Base-by-base conservation (phyloP, 2,329 filamentous ascomycete genomes). In the Boeremia lycopersici region DNA sequence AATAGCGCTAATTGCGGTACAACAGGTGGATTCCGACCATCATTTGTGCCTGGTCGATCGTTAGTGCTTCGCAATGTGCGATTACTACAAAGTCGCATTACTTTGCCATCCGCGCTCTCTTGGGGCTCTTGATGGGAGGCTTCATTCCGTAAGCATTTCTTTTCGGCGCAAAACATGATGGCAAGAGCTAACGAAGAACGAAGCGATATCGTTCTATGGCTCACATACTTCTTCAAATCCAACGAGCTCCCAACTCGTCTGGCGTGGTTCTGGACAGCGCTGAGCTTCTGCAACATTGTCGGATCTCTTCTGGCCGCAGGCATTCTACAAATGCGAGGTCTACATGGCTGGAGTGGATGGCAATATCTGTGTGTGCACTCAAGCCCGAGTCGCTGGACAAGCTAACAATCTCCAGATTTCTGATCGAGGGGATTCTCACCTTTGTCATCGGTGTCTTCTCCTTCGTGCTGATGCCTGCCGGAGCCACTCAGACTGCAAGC, bases 371-470 rank as follows among this genome's bases (percentile, higher is more conserved):
- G 25, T 42, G 63, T 40, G 15, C 25, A 7, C 4, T 3, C 1
- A 15, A 4, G 4, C n/a, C 3, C 15, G 4, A 25, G 34, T 17
- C 9, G 15, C 4, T 17, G 0, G 9, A 2, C 35, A 48, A 25
- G 56, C 30, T 41, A 4, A 34, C 8, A 17, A 1, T 3, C 11
- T n/a, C 1, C 19, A 68, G 64, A 2, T 68, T 86, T 60, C 67
- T 86, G 0, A 77, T 87, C 26, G 84, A 87, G 60, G 84, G 82
- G 0, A 55, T 80, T 2, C 74, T 86, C 33, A 86, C 83, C 0
- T 65, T 83, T 1, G 29, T 74, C 2, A 77, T 87, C 23, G 84
- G 85, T 2, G 46, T 86, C 0, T 65, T 81, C 9, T 79, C 82
- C 0, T 84, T 79, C 61, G 77, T 81, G 10, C 75, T 85, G 19